Evolutionary conservation across 306 rosid genomes (phyloP), one percentile per base, ranked within the genome.

Genomic region (Glycine soja): DNA sequence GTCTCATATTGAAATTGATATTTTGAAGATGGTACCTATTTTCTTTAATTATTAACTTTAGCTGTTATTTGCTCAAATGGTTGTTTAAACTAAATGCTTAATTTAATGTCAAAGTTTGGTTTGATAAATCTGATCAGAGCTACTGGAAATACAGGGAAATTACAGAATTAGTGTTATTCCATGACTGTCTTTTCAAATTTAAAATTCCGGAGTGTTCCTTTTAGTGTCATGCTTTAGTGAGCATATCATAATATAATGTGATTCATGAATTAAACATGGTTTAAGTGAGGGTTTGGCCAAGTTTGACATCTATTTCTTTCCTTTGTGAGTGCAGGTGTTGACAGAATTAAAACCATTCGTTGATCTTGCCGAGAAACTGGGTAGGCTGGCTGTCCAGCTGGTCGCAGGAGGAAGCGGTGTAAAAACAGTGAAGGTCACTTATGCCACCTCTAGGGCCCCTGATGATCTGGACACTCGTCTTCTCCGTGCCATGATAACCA

Each of bases 321-420:
- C 73, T 69, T 82, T 30, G 24, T 24, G 10, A 62, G 53, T 81
- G 69, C 86, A 96, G 99, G 98, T 96, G 64, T 73, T 96, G 79
- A 57, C 89, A 0, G 99, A 96, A 89, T 84, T 96, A 77, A 93
- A 96, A 80, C 99, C 99, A 10, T 96, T 70, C 79, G 99, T 96
- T 68, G 97, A 81, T 68, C 97, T 96, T 74, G 93, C 98, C 34
- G 99, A 96, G 90, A 96, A 92, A 74, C 85, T 96, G 56, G 99
- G 99, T 19, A 93, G 97, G 73, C 88, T 96, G 80, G 98, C 98
- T 52, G 97, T 96, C 57, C 99, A 96, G 86, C 85, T 96, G 74
- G 99, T 96, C 45, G 94, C 99, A 0, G 99, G 99, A 81, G 99
- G 99, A 77, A 93, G 97, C 53, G 99, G 99, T 51, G 97, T 96